Evolutionary conservation across 495 filamentous ascomycete species (phyloP), one percentile per base, ranked within the genome.

Genomic region (Annulohypoxylon bovei): DNA sequence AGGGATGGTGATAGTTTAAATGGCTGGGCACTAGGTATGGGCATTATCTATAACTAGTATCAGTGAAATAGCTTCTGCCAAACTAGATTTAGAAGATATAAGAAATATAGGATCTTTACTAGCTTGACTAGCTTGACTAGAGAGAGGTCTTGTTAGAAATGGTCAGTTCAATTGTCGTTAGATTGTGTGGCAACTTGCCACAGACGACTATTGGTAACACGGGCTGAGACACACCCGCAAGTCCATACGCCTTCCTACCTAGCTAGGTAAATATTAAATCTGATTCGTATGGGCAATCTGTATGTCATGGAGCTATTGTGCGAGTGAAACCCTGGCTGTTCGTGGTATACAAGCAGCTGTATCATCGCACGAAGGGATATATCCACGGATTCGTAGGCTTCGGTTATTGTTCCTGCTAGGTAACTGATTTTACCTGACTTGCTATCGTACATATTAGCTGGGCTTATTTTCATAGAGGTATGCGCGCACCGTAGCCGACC

Each of bases 181-280:
- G 25, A 62, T 65, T 55, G n/a, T 67, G 52, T 71, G 50, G 52
- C 58, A 42, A 49, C 2, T n/a, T 32, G 20, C 49, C 42, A 62
- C 20, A 30, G 40, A 6, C 30, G 49, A 57, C 62, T 65, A 66
- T 71, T 66, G 62, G 58, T 50, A 59, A 62, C 50, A 67, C 68
- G 62, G 52, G 27, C 14, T 71, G 57, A 71, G 68, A 71, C 68
- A 71, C 18, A 14, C 23, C 52, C 68, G 62, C 62, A 57, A 57
- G 50, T 25, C 32, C 44, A 28, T 46, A 66, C 52, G 52, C n/a
- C 35, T 23, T 23, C 53, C 28, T 39, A 39, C 6, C 33, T 11
- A 37, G 12, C 2, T 42, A 42, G 39, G 39, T 42, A 20, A 42
- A n/a, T 18, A 18, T 20, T 20, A 5, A 6, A 18, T 18, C 39